These are phyloP conservation scores for Tulasnella sp. DNA, from an alignment of 768 basidiomycete genomes.

Conservation along the genomic window DNA sequence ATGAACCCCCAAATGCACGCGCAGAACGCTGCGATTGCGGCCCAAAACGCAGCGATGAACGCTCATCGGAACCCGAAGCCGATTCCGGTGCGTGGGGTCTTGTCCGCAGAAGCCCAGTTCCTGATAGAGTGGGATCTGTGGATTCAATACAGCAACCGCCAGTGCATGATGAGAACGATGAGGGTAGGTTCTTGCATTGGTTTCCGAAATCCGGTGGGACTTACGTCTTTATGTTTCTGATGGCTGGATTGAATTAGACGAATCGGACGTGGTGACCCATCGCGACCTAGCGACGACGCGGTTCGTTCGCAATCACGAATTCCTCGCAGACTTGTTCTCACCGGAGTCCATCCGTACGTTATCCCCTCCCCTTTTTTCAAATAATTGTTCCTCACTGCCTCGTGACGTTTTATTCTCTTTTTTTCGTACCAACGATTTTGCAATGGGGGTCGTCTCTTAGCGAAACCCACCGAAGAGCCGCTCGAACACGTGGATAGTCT, in stretches of 20 bases:
- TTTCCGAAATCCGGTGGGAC: too few relatives aligned
- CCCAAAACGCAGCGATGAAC: not conserved
- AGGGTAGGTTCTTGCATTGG: too few relatives aligned
- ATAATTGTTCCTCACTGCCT: not conserved
- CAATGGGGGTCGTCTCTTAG: too few relatives aligned
- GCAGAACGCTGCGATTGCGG: conserved; percentile 14
- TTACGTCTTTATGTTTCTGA: not conserved
- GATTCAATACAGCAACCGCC: not conserved
- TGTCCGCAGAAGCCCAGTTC: not conserved
- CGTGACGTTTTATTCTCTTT: not conserved
- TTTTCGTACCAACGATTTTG: too few relatives aligned
- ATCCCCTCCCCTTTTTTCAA: not conserved
- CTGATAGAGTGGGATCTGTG: not conserved
- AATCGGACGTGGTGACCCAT: conserved; percentile 13
- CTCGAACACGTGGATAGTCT: not conserved
- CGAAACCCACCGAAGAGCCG: not conserved
- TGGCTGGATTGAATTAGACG: not conserved
- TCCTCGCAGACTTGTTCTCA: conserved; percentile 17
- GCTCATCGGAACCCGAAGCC: not conserved
- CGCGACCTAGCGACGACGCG: conserved; percentile 15
- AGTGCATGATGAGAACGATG: not conserved
- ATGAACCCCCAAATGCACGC: not conserved
- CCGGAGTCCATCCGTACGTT: conserved; percentile 17
- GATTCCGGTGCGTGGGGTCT: not conserved
- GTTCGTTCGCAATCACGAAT: conserved; percentile 18